Evolutionary conservation across 768 basidiomycete species (phyloP), one percentile per base, ranked within the genome.

Genomic region (Collybia nuda): DNA sequence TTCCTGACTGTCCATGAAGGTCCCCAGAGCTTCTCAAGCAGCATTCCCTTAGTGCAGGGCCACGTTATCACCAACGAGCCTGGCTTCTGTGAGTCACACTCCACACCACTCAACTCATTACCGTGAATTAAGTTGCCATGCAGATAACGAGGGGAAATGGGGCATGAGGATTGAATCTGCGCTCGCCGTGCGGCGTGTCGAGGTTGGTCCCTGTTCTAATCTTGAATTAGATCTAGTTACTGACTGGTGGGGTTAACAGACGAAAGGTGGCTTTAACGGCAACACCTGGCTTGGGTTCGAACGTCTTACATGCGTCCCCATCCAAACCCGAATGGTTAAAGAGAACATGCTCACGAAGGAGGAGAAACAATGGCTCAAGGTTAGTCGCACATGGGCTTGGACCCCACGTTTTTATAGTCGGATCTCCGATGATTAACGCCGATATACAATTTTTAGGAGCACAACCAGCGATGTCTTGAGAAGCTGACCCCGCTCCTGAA

Each of bases 51-150:
- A 26, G 75, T 78, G 19, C 83, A 84, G n/a, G 97, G 97, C 9
- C 86, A 97, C 67, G 84, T 95, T 58, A 84, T 95, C 51, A 93
- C 93, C 41, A 95, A 97, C 60, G 94, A 98, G 69, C 96, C 94
- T 41, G 94, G 93, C 15, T 56, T 38, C 40, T 47, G 28, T 35
- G 35, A 42, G 43, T 58, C 38, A 51, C 60, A 24, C 56, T 32
- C 58, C 39, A 46, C 39, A 38, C 49, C 40, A 19, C 53, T n/a
- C n/a, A n/a, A n/a, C n/a, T 48, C 36, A 24, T 28, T 35, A 32
- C 47, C 40, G 43, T 45, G 39, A 28, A 28, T 28, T 28, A 28
- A 28, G 24, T 40, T 48, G 8, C 22, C 47, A 42, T 48, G 42
- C 61, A 86, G 89, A 95, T 65, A 77, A 82, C 24, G 85, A 85